A percentile compares a stretch with the other conserved stretches of the same genome.
Evolutionary conservation across 768 basidiomycete genomes (phyloP).

Genomic region (Tremella yokohamensis): DNA sequence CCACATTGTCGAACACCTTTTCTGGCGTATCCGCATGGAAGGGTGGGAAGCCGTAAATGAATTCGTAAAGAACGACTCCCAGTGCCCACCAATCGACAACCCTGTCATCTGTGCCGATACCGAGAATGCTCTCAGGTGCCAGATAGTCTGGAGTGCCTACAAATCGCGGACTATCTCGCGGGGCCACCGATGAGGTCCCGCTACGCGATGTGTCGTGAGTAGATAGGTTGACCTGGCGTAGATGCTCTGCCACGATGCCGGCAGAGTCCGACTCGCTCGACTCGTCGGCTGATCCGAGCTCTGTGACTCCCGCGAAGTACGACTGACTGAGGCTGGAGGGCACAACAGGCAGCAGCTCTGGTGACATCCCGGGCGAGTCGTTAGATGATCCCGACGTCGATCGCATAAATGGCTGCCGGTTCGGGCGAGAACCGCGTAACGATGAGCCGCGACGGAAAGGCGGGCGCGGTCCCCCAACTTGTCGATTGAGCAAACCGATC

Average conservation of each 20-base stretch:
- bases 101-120: constrained; percentile 88
- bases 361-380: constrained; percentile 50
- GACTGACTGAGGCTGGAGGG: constrained; percentile 42
- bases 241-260: constrained; percentile 30
- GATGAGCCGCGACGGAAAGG: constrained; percentile 43
- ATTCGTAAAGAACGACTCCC: constrained; percentile 97
- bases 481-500: constrained; percentile 96
- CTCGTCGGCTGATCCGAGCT: constrained; percentile 56
- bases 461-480: constrained; percentile 57
- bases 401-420: constrained; percentile 55
- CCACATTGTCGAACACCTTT: constrained; percentile 96
- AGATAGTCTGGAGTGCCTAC: constrained; percentile 98
- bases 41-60: constrained; percentile 91
- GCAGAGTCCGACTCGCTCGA: constrained; percentile 75
- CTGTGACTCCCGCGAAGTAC: constrained; percentile 47
- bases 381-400: constrained; percentile 34
- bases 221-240: constrained; percentile 28
- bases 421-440: constrained; percentile 18
- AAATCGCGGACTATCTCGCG: constrained; percentile 79
- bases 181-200: constrained; percentile 54
- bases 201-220: constrained; percentile 24
- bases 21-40: constrained; percentile 97
- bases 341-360: constrained; percentile 38
- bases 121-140: constrained; percentile 72
- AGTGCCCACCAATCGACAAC: constrained; percentile 99